Percentiles rank a stretch among this genome's conserved stretches.
Conservation (phyloP, 2,329 filamentous ascomycete species). For the Tolypocladium pustulatum region DNA sequence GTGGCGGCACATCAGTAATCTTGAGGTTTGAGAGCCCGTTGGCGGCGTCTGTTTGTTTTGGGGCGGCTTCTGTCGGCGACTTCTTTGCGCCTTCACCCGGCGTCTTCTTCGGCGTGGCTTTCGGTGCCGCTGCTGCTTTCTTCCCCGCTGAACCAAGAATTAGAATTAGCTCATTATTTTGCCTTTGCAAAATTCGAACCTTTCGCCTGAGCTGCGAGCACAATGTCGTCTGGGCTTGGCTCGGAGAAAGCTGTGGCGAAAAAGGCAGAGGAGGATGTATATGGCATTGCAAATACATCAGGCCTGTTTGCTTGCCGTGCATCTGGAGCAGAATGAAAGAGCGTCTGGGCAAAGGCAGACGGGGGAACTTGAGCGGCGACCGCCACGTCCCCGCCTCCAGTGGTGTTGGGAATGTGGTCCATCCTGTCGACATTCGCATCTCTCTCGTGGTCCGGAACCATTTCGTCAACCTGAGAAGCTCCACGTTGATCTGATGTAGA, state of each 20-base stretch:
- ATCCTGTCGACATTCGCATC: not conserved
- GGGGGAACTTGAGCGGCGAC: slow-evolving; percentile 21
- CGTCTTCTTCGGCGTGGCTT: slow-evolving; percentile 23
- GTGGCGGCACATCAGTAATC: slow-evolving; percentile 42
- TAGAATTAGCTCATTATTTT: slow-evolving; percentile 41
- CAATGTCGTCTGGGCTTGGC: slow-evolving; percentile 86
- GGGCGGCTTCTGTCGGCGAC: slow-evolving; percentile 4
- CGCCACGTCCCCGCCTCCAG: slow-evolving; percentile 3
- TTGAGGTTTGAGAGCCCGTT: slow-evolving; percentile 23
- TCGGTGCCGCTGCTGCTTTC: slow-evolving; percentile 29
- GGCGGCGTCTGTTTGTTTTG: slow-evolving; percentile 13
- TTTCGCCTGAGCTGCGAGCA: slow-evolving; percentile 80
- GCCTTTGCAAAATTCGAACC: slow-evolving; percentile 55
- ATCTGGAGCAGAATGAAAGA: slow-evolving; percentile 34
- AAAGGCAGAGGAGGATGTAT: slow-evolving; percentile 37
- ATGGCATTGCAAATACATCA: slow-evolving; percentile 34
- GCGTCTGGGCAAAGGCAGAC: slow-evolving; percentile 46
- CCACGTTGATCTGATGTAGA: not conserved
- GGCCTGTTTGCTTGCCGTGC: slow-evolving; percentile 15
- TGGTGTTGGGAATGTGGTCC: not conserved
- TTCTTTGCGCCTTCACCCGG: slow-evolving; percentile 17
- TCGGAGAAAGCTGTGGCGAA: slow-evolving; percentile 59
- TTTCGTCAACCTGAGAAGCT: not conserved
- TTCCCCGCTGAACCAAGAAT: slow-evolving; percentile 42
- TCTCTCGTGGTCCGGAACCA: not conserved